A percentile compares a stretch with the other conserved stretches of the same genome.
Conservation (phyloP, 169 alveolate genomes). For the Eimeria tenella region DNA sequence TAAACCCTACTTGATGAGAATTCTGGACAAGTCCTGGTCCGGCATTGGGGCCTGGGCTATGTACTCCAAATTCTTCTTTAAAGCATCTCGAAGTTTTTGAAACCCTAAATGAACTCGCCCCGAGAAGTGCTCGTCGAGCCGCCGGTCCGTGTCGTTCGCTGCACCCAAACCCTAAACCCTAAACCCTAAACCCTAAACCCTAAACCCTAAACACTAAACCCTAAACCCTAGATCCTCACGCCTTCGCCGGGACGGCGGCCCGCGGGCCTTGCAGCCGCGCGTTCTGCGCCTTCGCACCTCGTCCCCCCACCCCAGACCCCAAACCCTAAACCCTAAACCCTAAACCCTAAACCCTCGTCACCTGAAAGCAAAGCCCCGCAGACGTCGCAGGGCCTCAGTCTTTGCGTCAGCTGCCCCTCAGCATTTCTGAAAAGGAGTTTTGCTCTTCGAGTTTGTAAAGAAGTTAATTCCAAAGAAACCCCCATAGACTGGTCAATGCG, state of each 20-base stretch:
- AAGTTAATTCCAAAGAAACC: not conserved
- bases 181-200: conserved; percentile 46
- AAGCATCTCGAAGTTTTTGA: conserved; percentile 86
- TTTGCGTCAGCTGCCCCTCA: conserved; percentile 84
- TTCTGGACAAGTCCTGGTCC: conserved; percentile 22
- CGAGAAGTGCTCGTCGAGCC: conserved; percentile 88
- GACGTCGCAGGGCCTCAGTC: conserved; percentile 89
- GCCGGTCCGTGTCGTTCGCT: conserved; percentile 87
- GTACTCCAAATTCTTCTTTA: conserved; percentile 59
- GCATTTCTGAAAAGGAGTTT: conserved; percentile 80
- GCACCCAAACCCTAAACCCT: conserved; percentile 46
- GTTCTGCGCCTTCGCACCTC: too few species aligned
- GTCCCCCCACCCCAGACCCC: not conserved
- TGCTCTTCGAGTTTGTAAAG: conserved; percentile 1
- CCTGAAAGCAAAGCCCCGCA: conserved; percentile 91
- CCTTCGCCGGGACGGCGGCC: too few species aligned
- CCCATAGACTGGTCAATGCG: not conserved
- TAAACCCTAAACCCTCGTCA: conserved; percentile 37
- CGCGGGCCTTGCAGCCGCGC: too few species aligned
- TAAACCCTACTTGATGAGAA: conserved; percentile 7
- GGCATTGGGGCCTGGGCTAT: conserved; percentile 70
- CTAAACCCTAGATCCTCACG: too few species aligned
- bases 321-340: conserved; percentile 11
- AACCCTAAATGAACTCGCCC: conserved; percentile 89
- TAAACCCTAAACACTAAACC: not conserved